phyloP scores from a whole-genome alignment of 768 basidiomycete species.

The Russula earlei region DNA sequence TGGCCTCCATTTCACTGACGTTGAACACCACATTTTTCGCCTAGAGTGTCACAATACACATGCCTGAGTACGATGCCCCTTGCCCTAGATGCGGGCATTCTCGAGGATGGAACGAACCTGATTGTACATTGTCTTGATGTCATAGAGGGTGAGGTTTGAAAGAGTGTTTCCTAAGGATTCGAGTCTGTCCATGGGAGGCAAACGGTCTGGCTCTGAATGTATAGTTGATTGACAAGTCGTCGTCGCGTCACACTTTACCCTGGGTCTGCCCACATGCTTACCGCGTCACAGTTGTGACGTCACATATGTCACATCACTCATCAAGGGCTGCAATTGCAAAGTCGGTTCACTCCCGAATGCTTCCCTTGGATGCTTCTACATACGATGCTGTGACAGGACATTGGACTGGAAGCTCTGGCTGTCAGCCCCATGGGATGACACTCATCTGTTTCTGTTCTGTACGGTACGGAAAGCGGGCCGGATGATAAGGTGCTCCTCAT shows the following conservation, averaged over 20 bases:
- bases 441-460: too few species aligned
- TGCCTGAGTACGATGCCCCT: neutral
- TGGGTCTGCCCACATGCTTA: too few species aligned
- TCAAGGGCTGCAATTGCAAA: too few species aligned
- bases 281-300: too few species aligned
- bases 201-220: neutral
- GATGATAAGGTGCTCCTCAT: neutral
- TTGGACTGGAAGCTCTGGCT: neutral
- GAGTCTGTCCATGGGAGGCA: conserved; percentile 62
- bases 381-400: too few species aligned
- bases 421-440: too few species aligned
- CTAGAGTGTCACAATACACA: conserved; percentile 28
- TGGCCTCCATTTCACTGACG: conserved; percentile 93
- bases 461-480: neutral
- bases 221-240: too few species aligned
- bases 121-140: conserved; percentile 90
- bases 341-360: too few species aligned
- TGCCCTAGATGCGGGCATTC: neutral
- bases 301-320: too few species aligned
- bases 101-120: conserved; percentile 45
- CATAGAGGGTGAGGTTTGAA: conserved; percentile 82
- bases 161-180: conserved; percentile 67
- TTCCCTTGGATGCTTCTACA: too few species aligned
- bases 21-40: conserved; percentile 97
- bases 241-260: too few species aligned